These are phyloP conservation scores for Zasmidium cellare DNA, from an alignment of 2,329 filamentous ascomycete species.

Conservation along the genomic window DNA sequence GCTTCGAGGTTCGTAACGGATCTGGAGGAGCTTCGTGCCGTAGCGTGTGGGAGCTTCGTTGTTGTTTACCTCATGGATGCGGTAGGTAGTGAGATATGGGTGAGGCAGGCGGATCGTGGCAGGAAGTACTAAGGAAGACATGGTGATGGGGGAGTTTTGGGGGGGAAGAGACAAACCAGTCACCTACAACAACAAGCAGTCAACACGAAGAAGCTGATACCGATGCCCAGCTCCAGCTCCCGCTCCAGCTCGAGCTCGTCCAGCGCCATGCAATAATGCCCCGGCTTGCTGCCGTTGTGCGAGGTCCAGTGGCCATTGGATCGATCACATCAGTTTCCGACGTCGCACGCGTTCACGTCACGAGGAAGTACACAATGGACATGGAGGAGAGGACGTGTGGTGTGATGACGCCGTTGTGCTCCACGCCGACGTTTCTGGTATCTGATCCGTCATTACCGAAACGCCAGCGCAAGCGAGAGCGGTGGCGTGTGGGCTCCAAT, in stretches of 20 bases:
- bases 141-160: neutral
- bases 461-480: neutral
- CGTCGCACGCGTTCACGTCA: neutral
- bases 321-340: neutral
- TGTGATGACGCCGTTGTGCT: too few species aligned
- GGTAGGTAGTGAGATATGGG: slow-evolving; percentile 48
- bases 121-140: slow-evolving; percentile 8
- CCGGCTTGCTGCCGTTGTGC: neutral
- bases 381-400: neutral
- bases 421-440: neutral
- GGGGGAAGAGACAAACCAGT: neutral
- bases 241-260: neutral
- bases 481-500: neutral
- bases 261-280: neutral
- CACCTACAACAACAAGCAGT: neutral
- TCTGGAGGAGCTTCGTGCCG: slow-evolving; percentile 15
- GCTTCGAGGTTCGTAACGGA: slow-evolving; percentile 8
- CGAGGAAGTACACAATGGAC: neutral
- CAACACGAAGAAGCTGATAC: neutral
- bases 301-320: neutral
- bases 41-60: slow-evolving; percentile 30
- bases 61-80: slow-evolving; percentile 30
- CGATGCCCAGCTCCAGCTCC: neutral
- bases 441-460: neutral
- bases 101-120: slow-evolving; percentile 39